Base-by-base conservation (phyloP, 768 basidiomycete genomes). In the Kwoniella botswanensis region DNA sequence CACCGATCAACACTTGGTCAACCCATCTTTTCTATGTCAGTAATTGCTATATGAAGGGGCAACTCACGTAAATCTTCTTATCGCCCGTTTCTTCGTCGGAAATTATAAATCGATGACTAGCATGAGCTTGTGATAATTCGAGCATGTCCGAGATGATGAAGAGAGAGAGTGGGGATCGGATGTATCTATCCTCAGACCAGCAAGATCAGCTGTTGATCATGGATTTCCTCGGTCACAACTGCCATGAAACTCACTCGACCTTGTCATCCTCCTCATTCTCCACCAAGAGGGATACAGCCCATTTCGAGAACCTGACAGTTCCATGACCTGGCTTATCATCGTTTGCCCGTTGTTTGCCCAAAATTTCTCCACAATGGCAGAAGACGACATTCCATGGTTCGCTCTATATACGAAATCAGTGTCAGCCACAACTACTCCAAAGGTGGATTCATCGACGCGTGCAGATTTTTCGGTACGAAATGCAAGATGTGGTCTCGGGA, bases 61-160 rank as follows among this genome's bases (percentile, higher is more conserved):
- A 53, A 85, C 91, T 69, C 65, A 97, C 94, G 72, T 97, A 85
- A 15, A 98, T 87, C 64, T 91, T 86, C 4, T 92, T 89, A 29
- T 86, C 87, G 71, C 93, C 92, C 35, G 91, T 89, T 77, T 96
- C 93, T 74, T 95, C 94, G 70, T 97, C 95, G 17, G 88, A 86
- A 42, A 98, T 84, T 43, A 94, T 87, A 78, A 98, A 98, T 11
- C 94, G 91, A 84, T 98, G 94, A 0, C 92, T 91, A 1, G 94
- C 94, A 80, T 98, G 95, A 1, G 95, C 93, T 65, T 92, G 90
- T 4, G 93, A 91, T 63, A 92, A 90, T 79, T 96, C 96, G 35
- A 88, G 87, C 92, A 98, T 92, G 77, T 97, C 93, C 71, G 93
- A 89, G 13, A 94, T 88, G 41, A 98, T 88, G 83, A 93, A 96